Conservation (phyloP, 495 filamentous ascomycete genomes). For the Collariella sp. region DNA sequence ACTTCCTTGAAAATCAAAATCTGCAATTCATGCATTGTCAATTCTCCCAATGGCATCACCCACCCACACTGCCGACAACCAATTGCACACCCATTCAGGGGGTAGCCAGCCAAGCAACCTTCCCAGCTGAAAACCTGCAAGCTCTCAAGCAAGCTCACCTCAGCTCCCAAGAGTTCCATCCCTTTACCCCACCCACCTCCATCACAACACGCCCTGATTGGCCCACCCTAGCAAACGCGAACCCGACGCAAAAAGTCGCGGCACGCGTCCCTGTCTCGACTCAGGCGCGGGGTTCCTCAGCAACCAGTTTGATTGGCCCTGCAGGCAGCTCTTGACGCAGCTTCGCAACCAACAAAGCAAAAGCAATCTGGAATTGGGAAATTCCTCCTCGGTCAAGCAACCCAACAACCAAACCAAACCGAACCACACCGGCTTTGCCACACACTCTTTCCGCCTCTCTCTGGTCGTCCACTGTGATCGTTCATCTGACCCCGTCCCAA, state of each 20-base stretch:
- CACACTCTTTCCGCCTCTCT: not conserved
- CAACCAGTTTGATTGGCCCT: slow-evolving; percentile 9
- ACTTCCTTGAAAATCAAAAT: not conserved
- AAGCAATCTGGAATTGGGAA: not conserved
- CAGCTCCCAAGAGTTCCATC: not conserved
- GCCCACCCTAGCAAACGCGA: slow-evolving; percentile 7
- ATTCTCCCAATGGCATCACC: not conserved
- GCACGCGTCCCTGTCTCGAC: slow-evolving; percentile 1
- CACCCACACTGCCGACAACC: too few relatives aligned
- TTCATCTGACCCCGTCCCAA: not conserved
- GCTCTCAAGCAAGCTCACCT: too few relatives aligned
- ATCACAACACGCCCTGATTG: slow-evolving; percentile 4
- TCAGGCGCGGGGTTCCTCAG: slow-evolving; percentile 8
- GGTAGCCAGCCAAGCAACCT: not conserved
- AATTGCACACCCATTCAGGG: not conserved
- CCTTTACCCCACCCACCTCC: not conserved
- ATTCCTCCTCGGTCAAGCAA: too few relatives aligned
- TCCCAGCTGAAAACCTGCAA: not conserved
- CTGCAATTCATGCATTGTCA: not conserved
- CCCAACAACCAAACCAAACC: too few relatives aligned
- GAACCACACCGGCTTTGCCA: too few relatives aligned
- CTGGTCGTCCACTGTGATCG: not conserved
- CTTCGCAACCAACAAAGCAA: slow-evolving; percentile 6
- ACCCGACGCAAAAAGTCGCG: slow-evolving; percentile 21
- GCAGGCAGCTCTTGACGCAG: not conserved